Base-by-base conservation (phyloP, 2,329 filamentous ascomycete species). In the Zalaria sp. region DNA sequence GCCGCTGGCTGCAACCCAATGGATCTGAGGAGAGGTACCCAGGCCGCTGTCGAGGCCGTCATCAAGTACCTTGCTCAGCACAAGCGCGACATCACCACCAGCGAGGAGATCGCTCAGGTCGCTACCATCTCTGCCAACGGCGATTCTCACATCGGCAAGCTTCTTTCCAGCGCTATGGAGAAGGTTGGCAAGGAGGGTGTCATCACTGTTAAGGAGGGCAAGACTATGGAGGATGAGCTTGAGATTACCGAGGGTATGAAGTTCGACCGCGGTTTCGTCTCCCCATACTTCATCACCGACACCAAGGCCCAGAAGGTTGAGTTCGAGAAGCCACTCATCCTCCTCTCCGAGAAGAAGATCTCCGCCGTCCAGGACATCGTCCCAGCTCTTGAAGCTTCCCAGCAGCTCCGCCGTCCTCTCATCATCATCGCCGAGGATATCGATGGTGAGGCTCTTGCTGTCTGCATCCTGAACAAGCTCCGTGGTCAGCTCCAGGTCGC, bases 141-240 rank as follows among this genome's bases (percentile, higher is more conserved):
- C 54, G 91, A 98, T 62, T 79, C 78, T 45, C 88, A 95, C 69
- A 85, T 98, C 58, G 91, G 91, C 57, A 81, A 86, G 69, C 78
- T 98, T 61, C 91, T 98, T 64, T 88, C 91, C 61, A 95, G 80
- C 62, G 91, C 91, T 55, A 98, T 98, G 91, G 91, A 98, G 77
- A 94, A 93, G 77, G 91, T 98, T 50, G 91, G 91, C 68, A 98
- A 98, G 78, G 91, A 98, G 73, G 91, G 91, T 74, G 91, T 98
- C 60, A 98, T 98, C 66, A 98, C 91, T 45, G 89, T 96, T 61
- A 98, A 98, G 82, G 91, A 98, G 76, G 91, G 91, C 63, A 98
- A 96, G 83, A 96, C 91, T 46, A 81, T 93, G 61, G 79, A 84
- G 57, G 91, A 98, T 56, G 91, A 98, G 78, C 82, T 98, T 43